Conservation (phyloP, 208 protist species). For the Leishmania major region DNA sequence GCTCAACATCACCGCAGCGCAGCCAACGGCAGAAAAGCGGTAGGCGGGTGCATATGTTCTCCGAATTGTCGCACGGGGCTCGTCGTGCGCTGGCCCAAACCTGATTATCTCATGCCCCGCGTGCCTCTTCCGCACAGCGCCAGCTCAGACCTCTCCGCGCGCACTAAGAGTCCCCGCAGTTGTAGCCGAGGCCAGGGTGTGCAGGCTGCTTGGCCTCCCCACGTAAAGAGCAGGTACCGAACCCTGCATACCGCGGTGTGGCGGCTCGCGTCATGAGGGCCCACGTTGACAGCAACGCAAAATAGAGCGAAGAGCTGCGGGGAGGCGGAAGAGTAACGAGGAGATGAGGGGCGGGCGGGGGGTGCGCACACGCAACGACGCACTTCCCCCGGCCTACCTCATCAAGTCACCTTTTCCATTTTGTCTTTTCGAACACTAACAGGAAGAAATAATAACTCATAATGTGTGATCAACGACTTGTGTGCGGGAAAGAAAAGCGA, state of each 20-base stretch:
- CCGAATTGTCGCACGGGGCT: no score
- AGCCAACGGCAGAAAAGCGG: not conserved
- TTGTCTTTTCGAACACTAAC: not conserved
- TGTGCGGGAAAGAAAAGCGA: not conserved
- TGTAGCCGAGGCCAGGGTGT: not conserved
- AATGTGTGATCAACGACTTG: not conserved
- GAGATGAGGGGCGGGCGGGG: not conserved
- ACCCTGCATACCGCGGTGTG: not conserved
- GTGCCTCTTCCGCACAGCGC: not conserved
- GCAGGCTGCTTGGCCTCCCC: not conserved
- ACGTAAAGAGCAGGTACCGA: not conserved
- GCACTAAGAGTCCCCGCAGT: not conserved
- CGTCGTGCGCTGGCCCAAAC: not conserved
- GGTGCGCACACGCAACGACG: not conserved
- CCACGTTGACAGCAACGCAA: not conserved
- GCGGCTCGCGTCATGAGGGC: not conserved
- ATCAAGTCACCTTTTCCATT: not conserved
- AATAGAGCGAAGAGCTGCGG: not conserved
- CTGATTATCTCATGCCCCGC: not conserved
- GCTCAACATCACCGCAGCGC: not conserved
- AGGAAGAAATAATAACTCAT: not conserved
- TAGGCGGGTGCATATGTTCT: no score
- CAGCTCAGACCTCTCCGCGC: not conserved
- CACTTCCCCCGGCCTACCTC: not conserved
- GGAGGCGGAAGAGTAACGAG: not conserved